Conservation (phyloP, 2,329 filamentous ascomycete species). For the Parastagonospora avenae region DNA sequence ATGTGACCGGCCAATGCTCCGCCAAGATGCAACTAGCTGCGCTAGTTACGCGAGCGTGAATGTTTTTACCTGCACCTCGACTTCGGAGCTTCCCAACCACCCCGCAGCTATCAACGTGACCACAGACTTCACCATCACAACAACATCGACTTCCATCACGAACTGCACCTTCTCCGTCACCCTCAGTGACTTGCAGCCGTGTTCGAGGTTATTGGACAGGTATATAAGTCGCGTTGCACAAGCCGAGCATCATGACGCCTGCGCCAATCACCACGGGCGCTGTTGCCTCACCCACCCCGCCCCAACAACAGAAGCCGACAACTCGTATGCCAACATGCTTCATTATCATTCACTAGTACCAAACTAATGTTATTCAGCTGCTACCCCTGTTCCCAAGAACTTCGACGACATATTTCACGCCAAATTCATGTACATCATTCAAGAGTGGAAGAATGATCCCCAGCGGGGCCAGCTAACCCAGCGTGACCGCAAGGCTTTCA, state of each 20-base stretch:
- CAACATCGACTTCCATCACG: constrained; percentile 33
- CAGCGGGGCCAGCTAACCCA: constrained; percentile 32
- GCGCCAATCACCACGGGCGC: constrained; percentile 31
- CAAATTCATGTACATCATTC: constrained; percentile 42
- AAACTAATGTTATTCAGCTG: constrained; percentile 14
- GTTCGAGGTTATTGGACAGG: too few relatives aligned
- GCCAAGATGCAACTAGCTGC: constrained; percentile 32
- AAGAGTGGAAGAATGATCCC: constrained; percentile 39
- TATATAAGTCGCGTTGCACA: constrained; percentile 25
- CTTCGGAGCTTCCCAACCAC: constrained; percentile 30
- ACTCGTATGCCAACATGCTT: constrained; percentile 14
- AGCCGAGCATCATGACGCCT: constrained; percentile 41
- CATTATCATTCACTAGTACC: not conserved
- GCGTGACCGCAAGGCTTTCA: constrained; percentile 41
- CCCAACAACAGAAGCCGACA: constrained; percentile 19
- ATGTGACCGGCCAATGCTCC: constrained; percentile 36
- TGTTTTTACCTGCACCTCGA: constrained; percentile 44
- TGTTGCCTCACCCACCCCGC: constrained; percentile 26
- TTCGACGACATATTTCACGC: constrained; percentile 45
- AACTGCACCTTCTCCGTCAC: constrained; percentile 4
- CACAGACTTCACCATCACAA: constrained; percentile 19
- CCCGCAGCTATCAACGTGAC: constrained; percentile 19
- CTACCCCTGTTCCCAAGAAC: constrained; percentile 21
- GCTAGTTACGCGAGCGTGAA: constrained; percentile 48
- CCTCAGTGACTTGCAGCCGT: constrained; percentile 7